Percentiles rank a stretch among this genome's conserved stretches.
phyloP scores from a whole-genome alignment of 2,329 filamentous ascomycete species.

The Dothistroma pini region DNA sequence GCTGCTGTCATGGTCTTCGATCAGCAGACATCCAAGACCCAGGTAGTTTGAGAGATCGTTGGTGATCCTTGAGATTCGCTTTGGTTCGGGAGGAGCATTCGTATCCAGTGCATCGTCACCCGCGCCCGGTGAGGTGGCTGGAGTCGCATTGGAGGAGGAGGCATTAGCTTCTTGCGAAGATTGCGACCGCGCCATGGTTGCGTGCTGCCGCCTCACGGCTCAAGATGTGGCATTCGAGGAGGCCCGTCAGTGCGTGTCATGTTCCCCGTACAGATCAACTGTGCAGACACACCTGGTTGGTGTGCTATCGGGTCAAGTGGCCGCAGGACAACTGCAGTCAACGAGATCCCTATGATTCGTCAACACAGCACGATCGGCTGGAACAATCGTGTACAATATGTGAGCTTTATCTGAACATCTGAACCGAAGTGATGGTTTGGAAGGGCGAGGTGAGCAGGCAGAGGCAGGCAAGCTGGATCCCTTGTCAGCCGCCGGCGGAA shows the following conservation, averaged over 20 bases:
- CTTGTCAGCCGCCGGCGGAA: too few species aligned
- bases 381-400: neutral
- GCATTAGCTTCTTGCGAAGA: neutral
- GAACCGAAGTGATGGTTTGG: too few species aligned
- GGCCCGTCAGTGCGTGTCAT: neutral
- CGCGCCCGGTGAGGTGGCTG: neutral
- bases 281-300: neutral
- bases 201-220: neutral
- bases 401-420: neutral
- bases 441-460: too few species aligned
- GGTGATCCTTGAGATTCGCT: neutral
- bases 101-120: neutral
- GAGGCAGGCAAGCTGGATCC: too few species aligned
- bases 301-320: neutral
- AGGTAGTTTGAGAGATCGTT: neutral
- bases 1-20: neutral
- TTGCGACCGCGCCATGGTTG: neutral
- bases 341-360: neutral
- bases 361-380: neutral
- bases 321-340: neutral
- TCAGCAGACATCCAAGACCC: neutral
- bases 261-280: neutral
- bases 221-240: neutral
- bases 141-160: neutral
- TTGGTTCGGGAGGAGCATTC: neutral